Evolutionary conservation across 257 asterid genomes (phyloP), one percentile per base, ranked within the genome.

Genomic region (Verbena officinalis): DNA sequence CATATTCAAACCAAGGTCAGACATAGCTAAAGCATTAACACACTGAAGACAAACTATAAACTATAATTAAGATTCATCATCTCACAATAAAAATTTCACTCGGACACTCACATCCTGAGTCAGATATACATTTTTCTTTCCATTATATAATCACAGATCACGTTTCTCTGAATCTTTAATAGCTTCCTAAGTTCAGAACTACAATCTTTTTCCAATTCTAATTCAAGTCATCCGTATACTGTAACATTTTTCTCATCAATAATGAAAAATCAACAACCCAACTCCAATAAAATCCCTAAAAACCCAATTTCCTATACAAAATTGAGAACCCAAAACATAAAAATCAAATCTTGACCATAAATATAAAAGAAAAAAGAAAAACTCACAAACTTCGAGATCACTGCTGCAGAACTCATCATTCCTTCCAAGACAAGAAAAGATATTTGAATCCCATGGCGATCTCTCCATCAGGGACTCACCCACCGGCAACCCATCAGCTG

Each of bases 321-420:
- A 50, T 65, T 48, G 64, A 24, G 67, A 51, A 9, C 14, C 49
- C 55, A 70, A 24, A 30, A 8, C 58, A 45, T 55, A 42, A 19
- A 68, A 55, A 59, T 56, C 42, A 40, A 76, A 67, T 56, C 68
- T 52, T 40, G 50, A 58, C n/a, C 17, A 55, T 9, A 49, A 16
- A 20, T 23, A 15, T 9, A n/a, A 43, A 60, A 59, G 39, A 31
- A 21, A 50, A 9, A n/a, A 13, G 43, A 48, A 67, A 34, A 15
- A 83, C 93, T 86, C 74, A 86, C 94, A 86, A 78, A 83, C 87
- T 86, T 86, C 94, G 43, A 86, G 81, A 73, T 86, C 94, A 45
- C 87, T 80, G 71, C 90, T 77, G 73, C 79, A 83, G 78, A 86
- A 86, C 40, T 83, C 87, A 65, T 83, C 94, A 30, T 68, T 68